Conservation (phyloP, 2,329 filamentous ascomycete species). For the Alternaria atra region DNA sequence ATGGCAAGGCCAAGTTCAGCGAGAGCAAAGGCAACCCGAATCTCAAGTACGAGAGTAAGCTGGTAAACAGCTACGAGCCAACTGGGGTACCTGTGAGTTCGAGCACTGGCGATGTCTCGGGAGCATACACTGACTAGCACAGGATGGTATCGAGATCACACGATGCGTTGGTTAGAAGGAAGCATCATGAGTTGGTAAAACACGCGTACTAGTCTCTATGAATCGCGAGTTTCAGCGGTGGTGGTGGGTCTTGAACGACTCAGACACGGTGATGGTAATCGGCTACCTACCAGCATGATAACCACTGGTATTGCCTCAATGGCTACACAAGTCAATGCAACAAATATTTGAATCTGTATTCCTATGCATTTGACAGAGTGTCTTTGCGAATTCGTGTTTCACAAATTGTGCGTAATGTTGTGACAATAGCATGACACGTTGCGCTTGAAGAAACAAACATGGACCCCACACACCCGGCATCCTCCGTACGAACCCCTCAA, state of each 20-base stretch:
- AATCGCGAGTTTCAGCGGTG: background rate
- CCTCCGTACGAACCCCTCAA: conserved; percentile 5
- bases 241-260: background rate
- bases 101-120: background rate
- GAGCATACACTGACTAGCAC: conserved; percentile 9
- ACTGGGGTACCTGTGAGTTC: conserved; percentile 69
- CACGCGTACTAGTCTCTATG: background rate
- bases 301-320: background rate
- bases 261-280: background rate
- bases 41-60: conserved; percentile 70
- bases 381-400: background rate
- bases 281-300: background rate
- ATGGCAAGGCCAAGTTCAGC: conserved; percentile 56
- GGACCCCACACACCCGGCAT: conserved; percentile 5
- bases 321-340: conserved; percentile 3
- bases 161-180: conserved; percentile 55
- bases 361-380: background rate
- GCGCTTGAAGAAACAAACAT: conserved; percentile 9
- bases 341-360: background rate
- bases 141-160: conserved; percentile 75
- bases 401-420: conserved; percentile 2
- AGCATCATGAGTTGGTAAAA: background rate
- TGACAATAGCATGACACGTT: conserved; percentile 1
- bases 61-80: conserved; percentile 73
- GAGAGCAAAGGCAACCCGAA: conserved; percentile 67